Conservation (phyloP, 352 stramenopile genomes). For the Phytophthora megakarya region DNA sequence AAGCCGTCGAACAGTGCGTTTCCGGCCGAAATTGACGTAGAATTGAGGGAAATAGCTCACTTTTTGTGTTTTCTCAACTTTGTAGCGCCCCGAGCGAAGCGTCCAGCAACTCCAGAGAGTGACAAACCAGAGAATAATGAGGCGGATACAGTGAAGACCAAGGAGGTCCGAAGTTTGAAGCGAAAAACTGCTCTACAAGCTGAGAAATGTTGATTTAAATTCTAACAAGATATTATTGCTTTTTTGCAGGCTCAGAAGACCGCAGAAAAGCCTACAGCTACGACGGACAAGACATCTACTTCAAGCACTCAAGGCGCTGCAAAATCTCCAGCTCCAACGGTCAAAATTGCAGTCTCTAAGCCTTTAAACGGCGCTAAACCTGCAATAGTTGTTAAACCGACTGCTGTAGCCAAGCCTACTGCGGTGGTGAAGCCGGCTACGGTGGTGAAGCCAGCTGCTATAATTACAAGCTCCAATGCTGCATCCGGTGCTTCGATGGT, state of each 20-base stretch:
- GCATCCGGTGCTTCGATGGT: background rate
- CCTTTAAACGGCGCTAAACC: background rate
- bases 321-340: background rate
- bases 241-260: conserved; percentile 16
- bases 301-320: background rate
- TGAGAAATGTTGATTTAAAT: background rate
- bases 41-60: conserved; percentile 13
- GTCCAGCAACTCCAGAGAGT: conserved; percentile 9
- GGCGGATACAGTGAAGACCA: background rate
- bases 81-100: conserved; percentile 38
- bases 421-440: background rate
- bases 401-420: background rate
- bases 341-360: conserved; percentile 12
- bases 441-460: background rate
- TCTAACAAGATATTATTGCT: background rate
- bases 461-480: background rate
- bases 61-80: background rate
- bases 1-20: conserved; percentile 67
- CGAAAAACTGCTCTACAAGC: background rate
- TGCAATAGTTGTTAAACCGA: conserved; percentile 1
- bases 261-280: background rate
- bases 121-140: background rate
- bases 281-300: background rate
- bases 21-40: background rate
- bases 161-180: conserved; percentile 21